Evolutionary conservation across 441 rosid genomes (phyloP), one percentile per base, ranked within the genome.

Genomic region (Oxalis stricta): DNA sequence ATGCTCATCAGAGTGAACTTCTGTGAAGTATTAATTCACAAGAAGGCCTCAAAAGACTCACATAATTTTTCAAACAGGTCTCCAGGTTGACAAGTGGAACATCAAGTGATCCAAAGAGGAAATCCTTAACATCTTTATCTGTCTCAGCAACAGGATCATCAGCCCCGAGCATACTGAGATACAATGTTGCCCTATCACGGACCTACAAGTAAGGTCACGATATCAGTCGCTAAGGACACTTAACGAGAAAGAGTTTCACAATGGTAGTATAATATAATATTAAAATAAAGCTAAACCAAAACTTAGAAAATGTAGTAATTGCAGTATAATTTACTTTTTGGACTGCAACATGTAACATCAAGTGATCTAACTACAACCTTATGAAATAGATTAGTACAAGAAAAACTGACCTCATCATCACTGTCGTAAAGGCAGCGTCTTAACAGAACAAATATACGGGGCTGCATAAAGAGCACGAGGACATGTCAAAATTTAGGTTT

Each of bases 101-200:
- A 53, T 83, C 95, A 38, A 91, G 54, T 14, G 82, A 73, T 24
- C 84, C 94, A 71, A 91, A 85, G 39, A 91, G 85, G 55, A 85
- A 81, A 32, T 52, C 75, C 54, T 75, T 76, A 52, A 66, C 75
- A 33, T 67, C 77, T 58, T 70, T 63, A 33, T 71, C 85, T 53
- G 94, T 69, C 68, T 81, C 85, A 57, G 68, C 68, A 32, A 57
- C 77, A 40, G 72, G 41, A 60, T 74, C 89, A 58, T 83, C 87
- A 38, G 65, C 79, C 33, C 79, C 91, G 62, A 91, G 76, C 18
- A 79, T 64, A 49, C 76, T 83, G 53, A 91, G 61, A 77, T 78
- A 91, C 24, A 91, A 75, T n/a, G 98, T 91, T 31, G 98, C 94
- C 63, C 98, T 75, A 70, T 91, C 98, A 58, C 96, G 96, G 44